Conservation (phyloP, 1,284 basidiomycete species). For the Porodaedalea pini region DNA sequence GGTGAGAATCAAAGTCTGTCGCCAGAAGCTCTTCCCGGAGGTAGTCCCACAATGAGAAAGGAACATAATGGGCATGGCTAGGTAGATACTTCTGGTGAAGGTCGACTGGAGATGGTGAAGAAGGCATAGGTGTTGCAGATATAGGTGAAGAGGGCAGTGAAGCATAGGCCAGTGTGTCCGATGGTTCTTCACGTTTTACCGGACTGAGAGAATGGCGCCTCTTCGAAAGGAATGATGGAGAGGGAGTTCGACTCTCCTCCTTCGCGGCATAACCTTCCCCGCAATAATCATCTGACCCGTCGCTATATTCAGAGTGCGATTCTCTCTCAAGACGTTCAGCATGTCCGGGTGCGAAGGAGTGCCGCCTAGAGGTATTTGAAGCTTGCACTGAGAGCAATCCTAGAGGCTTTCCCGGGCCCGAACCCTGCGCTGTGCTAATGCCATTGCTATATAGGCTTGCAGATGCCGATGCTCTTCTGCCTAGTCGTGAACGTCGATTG, state of each 20-base stretch:
- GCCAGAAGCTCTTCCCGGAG: constrained; percentile 82
- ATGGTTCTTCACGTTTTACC: background rate
- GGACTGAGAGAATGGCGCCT: constrained; percentile 5
- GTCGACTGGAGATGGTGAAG: constrained; percentile 18
- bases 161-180: constrained; percentile 45
- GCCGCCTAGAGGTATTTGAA: background rate
- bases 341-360: constrained; percentile 2
- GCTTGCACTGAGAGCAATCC: background rate
- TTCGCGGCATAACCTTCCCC: constrained; percentile 5
- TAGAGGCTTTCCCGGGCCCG: background rate
- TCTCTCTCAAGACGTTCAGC: background rate
- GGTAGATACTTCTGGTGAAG: constrained; percentile 23
- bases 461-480: constrained; percentile 14
- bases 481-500: constrained; percentile 8
- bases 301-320: background rate
- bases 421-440: background rate
- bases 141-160: constrained; percentile 72
- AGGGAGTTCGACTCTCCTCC: constrained; percentile 15
- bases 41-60: constrained; percentile 91
- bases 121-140: constrained; percentile 42
- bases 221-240: constrained; percentile 10
- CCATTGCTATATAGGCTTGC: background rate
- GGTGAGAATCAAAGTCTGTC: constrained; percentile 89
- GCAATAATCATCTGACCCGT: constrained; percentile 10
- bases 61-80: constrained; percentile 30